Evolutionary conservation across 108 stramenopile species (phyloP), one percentile per base, ranked within the genome.

Genomic region (Pseudonitzschia pungens): DNA sequence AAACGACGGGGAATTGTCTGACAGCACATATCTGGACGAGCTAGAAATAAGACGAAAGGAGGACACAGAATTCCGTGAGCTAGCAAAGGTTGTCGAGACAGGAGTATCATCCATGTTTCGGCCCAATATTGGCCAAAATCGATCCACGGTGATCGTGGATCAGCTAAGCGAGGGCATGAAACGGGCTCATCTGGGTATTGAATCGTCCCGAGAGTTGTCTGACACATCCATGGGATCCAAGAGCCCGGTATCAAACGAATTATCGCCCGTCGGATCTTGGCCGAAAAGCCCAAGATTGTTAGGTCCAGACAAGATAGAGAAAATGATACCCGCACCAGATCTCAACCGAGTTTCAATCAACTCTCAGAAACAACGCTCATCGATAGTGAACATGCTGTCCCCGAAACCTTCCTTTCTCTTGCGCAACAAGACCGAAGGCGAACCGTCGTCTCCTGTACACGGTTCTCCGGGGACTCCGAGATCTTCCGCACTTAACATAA

Each of bases 91-190:
- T 44, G 70, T 89, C 20, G 77, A 91, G 44, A 72, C 73, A 15
- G 81, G 87, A 28, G 80, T 84, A 7, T 48, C 63, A 20, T 68
- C 73, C 50, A 48, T 82, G 73, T 80, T 81, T 69, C 28, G 76
- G 69, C 81, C 83, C 14, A 27, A 16, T 6, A 72, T 87, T 74
- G 69, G 68, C 11, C 75, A 76, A 36, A 80, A 81, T 50, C 41
- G 74, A 31, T 50, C 84, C 1, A 87, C 87, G n/a, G 84, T 87
- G 21, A 85, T 87, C 36, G 77, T 85, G 12, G 82, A 84, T 68
- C 68, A 69, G 40, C 74, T 87, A 16, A 86, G 85, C 45, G 81
- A 82, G n/a, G 77, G 75, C 33, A 86, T 86, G 85, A 82, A 77
- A 60, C 55, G 62, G 10, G 26, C 71, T 6, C 85, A 86, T 56